These are phyloP conservation scores for Collybia mongolica DNA, from an alignment of 768 basidiomycete genomes.

Conservation along the genomic window DNA sequence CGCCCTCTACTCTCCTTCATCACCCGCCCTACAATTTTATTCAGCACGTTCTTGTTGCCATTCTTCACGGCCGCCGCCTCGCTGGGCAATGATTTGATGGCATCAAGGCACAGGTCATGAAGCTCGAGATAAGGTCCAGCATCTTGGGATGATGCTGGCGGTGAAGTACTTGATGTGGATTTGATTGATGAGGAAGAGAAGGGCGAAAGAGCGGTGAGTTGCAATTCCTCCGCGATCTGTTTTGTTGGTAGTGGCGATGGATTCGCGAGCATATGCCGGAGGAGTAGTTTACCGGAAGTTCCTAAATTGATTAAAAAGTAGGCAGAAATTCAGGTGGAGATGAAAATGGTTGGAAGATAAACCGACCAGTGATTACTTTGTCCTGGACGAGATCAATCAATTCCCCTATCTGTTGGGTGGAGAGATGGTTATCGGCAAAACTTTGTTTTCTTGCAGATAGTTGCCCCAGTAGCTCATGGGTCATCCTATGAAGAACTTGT, in stretches of 20 bases:
- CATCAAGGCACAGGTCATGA: constrained; percentile 55
- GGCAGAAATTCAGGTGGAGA: neutral
- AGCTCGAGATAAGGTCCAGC: constrained; percentile 34
- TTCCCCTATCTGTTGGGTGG: constrained; percentile 65
- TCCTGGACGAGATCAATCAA: constrained; percentile 74
- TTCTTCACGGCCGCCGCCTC: constrained; percentile 63
- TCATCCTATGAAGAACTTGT: constrained; percentile 57
- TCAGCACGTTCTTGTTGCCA: constrained; percentile 77
- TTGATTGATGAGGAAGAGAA: constrained; percentile 14
- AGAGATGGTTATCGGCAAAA: constrained; percentile 58
- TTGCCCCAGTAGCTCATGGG: constrained; percentile 83
- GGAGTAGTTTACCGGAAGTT: constrained; percentile 73
- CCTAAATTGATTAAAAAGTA: constrained; percentile 37
- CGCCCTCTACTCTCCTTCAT: constrained; percentile 82
- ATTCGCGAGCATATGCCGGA: constrained; percentile 66
- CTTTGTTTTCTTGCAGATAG: constrained; percentile 56
- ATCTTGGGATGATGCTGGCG: neutral
- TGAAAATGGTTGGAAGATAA: neutral
- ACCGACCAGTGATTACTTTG: constrained; percentile 67
- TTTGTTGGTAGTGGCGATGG: constrained; percentile 32
- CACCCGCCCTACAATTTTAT: constrained; percentile 80
- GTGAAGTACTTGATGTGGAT: constrained; percentile 6
- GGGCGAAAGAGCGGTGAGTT: constrained; percentile 39
- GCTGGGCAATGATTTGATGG: constrained; percentile 62
- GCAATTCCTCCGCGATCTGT: constrained; percentile 48